phyloP scores from a whole-genome alignment of 2,329 filamentous ascomycete species.

The Ascochyta pisi region DNA sequence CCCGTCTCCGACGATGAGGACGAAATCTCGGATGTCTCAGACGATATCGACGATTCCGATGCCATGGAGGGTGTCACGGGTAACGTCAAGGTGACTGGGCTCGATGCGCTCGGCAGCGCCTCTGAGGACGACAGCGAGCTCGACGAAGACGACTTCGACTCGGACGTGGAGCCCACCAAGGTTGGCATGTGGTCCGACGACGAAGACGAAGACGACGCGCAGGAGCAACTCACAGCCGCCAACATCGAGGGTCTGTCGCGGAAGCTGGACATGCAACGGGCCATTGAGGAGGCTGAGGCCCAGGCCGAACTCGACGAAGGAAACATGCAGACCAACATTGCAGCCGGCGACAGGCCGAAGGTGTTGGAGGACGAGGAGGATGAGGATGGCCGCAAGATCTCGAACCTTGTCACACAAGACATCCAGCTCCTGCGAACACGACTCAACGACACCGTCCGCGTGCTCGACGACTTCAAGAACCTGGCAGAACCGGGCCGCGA shows the following conservation, averaged over 20 bases:
- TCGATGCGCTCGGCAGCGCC: conserved; percentile 51
- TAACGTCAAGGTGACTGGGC: conserved; percentile 43
- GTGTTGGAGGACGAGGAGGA: conserved; percentile 68
- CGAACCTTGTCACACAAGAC: conserved; percentile 77
- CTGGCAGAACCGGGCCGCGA: conserved; percentile 81
- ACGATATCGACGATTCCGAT: conserved; percentile 28
- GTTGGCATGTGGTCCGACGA: conserved; percentile 92
- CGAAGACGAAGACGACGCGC: conserved; percentile 88
- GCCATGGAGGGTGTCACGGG: conserved; percentile 54
- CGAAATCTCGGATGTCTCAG: conserved; percentile 42
- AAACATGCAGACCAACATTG: conserved; percentile 92
- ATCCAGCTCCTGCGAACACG: conserved; percentile 85
- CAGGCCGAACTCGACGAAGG: conserved; percentile 85
- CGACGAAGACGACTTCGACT: conserved; percentile 57
- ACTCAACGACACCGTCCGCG: conserved; percentile 91
- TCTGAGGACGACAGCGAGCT: conserved; percentile 45
- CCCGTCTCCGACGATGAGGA: conserved; percentile 43
- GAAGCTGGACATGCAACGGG: conserved; percentile 79
- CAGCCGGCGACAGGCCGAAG: conserved; percentile 70
- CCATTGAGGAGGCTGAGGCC: conserved; percentile 80
- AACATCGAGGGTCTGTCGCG: conserved; percentile 93
- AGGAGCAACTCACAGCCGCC: conserved; percentile 90
- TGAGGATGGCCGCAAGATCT: conserved; percentile 62
- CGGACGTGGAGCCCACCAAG: conserved; percentile 60
- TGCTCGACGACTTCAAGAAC: conserved; percentile 86